Evolutionary conservation across 2,329 filamentous ascomycete genomes (phyloP), one percentile per base, ranked within the genome.

Genomic region (Leptographium procerum): DNA sequence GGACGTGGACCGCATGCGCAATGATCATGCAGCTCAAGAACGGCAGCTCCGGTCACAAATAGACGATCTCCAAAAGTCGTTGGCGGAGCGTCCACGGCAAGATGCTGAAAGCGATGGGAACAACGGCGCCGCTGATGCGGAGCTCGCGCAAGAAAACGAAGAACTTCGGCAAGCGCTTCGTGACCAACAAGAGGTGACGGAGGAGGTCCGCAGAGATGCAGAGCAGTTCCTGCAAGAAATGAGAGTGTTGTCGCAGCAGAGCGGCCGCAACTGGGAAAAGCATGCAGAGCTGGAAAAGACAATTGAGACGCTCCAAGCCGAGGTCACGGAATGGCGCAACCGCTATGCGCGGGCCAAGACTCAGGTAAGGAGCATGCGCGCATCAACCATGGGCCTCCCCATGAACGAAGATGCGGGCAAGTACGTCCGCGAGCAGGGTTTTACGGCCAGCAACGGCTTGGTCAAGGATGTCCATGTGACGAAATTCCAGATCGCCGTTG

Each of bases 381-480:
- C 88, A 7, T 89, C 89, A 0, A 94, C 91, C 0, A 82, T 88
- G 61, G 89, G 89, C 14, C 75, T 95, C 50, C 75, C 80, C 9
- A 74, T 85, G 50, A 83, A 87, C 9, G 82, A 86, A 61, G 86
- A 92, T 64, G 84, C 85, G n/a, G 82, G 81, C 55, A 82, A 80
- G 63, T 82, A 85, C 62, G 72, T 85, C 47, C 81, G 82, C 55
- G 84, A 89, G 56, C 81, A 81, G 66, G 83, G 79, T 29, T 86
- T 94, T 63, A 80, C 82, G 26, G 80, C 87, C 43, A 81, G 86
- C 14, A 81, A 85, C 60, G 94, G 94, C 7, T 71, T 94, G 26
- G 84, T 99, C 65, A 91, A 89, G 72, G 94, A 96, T 71, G 82
- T 96, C 14, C 88, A 96, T 69, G 84, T 99, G 64, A 96, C 92